Conservation (phyloP, 768 basidiomycete species). For the Naganishia randhawae region DNA sequence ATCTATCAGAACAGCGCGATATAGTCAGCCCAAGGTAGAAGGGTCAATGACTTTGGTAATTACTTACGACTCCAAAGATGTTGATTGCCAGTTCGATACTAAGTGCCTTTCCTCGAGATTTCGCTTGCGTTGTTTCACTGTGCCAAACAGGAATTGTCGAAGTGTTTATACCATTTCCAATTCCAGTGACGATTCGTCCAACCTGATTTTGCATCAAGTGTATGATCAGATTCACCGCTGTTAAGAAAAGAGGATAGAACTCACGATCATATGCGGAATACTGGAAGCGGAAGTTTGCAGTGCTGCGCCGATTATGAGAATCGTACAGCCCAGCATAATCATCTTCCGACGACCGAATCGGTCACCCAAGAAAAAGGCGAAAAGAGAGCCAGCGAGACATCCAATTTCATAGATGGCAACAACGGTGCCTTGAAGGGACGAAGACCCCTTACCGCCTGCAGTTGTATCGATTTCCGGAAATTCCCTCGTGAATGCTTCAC, state of each 20-base stretch:
- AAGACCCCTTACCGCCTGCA: conserved; percentile 27
- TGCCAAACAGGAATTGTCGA: conserved; percentile 34
- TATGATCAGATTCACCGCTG: not conserved
- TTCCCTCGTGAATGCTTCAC: conserved; percentile 43
- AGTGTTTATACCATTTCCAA: conserved; percentile 40
- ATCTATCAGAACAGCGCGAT: conserved; percentile 20
- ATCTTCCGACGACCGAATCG: conserved; percentile 31
- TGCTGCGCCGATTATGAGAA: conserved; percentile 34
- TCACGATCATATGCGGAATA: conserved; percentile 26
- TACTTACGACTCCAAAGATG: conserved; percentile 33
- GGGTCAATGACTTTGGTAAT: conserved; percentile 9
- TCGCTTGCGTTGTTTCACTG: conserved; percentile 26
- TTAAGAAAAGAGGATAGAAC: not conserved
- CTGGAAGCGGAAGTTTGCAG: conserved; percentile 35
- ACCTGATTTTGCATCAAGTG: conserved; percentile 32
- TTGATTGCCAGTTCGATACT: conserved; percentile 34
- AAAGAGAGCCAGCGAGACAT: conserved; percentile 37
- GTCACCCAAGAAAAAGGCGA: conserved; percentile 36
- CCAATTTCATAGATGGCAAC: conserved; percentile 43
- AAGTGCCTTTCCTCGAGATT: conserved; percentile 31
- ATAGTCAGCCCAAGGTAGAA: conserved; percentile 11
- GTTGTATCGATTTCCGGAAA: conserved; percentile 44
- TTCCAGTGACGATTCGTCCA: conserved; percentile 39
- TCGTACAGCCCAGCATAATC: conserved; percentile 35
- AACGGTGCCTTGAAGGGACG: conserved; percentile 36